Conservation (phyloP, 2,329 filamentous ascomycete genomes). For the Juglanconis juglandina region DNA sequence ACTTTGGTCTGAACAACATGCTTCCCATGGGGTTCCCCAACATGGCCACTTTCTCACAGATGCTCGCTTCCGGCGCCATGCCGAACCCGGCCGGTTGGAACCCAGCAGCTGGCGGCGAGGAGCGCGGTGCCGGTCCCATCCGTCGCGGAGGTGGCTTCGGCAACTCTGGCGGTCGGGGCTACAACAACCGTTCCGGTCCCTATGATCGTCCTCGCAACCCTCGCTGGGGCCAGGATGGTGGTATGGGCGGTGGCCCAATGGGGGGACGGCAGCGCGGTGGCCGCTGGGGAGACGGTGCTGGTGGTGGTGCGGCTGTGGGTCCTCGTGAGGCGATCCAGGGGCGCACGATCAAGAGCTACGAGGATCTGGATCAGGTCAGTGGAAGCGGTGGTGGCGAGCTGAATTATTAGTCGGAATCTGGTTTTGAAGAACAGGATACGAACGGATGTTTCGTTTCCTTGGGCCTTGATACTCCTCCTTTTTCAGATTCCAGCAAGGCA, state of each 20-base stretch:
- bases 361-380: slow-evolving; percentile 86
- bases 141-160: slow-evolving; percentile 58
- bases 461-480: too few species aligned
- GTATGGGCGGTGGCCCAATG: slow-evolving; percentile 37
- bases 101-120: slow-evolving; percentile 45
- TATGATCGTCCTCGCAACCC: slow-evolving; percentile 66
- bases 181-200: slow-evolving; percentile 62
- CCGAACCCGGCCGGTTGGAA: slow-evolving; percentile 47
- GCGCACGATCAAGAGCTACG: slow-evolving; percentile 91
- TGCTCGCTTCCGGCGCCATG: slow-evolving; percentile 51
- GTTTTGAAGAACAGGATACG: neutral
- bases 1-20: slow-evolving; percentile 60
- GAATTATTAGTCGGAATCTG: slow-evolving; percentile 65
- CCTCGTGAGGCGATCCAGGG: slow-evolving; percentile 90
- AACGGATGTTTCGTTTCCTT: too few species aligned
- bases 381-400: slow-evolving; percentile 75
- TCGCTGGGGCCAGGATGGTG: slow-evolving; percentile 46
- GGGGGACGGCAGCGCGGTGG: slow-evolving; percentile 50
- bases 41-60: slow-evolving; percentile 45
- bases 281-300: slow-evolving; percentile 69
- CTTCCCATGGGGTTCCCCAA: slow-evolving; percentile 58
- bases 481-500: too few species aligned
- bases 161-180: slow-evolving; percentile 42
- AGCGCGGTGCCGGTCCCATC: slow-evolving; percentile 59
- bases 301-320: slow-evolving; percentile 72